A percentile compares a stretch with the other conserved stretches of the same genome.
phyloP scores from a whole-genome alignment of 2,329 filamentous ascomycete species.

The Basipetospora chlamydospora region DNA sequence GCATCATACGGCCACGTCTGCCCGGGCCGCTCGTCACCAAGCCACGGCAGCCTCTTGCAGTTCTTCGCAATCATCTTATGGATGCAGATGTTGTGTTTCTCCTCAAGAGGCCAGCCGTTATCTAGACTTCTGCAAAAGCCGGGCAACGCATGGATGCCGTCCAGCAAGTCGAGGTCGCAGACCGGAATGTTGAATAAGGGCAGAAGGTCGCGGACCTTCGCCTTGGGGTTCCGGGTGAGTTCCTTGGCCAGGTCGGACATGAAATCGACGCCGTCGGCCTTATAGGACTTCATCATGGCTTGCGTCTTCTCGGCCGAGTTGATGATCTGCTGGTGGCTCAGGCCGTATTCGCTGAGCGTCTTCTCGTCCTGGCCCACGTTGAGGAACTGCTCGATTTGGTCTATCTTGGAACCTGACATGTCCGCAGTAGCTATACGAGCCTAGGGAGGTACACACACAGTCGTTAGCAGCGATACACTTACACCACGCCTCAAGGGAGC shows the following conservation, averaged over 20 bases:
- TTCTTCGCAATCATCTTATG: background rate
- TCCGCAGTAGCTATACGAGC: background rate
- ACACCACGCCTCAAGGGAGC: background rate
- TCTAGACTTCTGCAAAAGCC: background rate
- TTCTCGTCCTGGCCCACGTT: background rate
- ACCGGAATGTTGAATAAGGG: background rate
- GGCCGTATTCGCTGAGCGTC: background rate
- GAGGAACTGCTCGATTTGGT: background rate
- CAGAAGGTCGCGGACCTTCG: background rate
- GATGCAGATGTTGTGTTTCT: background rate
- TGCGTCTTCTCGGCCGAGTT: background rate
- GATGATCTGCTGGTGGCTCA: background rate
- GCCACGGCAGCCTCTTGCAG: background rate
- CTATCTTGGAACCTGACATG: background rate
- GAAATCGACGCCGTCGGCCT: background rate
- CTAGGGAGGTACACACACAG: no score
- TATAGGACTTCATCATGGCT: background rate
- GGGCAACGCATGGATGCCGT: background rate
- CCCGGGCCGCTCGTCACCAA: no score
- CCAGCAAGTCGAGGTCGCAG: background rate
- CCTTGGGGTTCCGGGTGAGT: background rate
- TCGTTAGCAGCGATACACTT: background rate
- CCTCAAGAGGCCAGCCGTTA: background rate
- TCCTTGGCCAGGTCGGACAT: background rate
- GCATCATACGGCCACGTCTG: no score